phyloP scores from a whole-genome alignment of 331 rosid species.

The Stylosanthes scabra region DNA sequence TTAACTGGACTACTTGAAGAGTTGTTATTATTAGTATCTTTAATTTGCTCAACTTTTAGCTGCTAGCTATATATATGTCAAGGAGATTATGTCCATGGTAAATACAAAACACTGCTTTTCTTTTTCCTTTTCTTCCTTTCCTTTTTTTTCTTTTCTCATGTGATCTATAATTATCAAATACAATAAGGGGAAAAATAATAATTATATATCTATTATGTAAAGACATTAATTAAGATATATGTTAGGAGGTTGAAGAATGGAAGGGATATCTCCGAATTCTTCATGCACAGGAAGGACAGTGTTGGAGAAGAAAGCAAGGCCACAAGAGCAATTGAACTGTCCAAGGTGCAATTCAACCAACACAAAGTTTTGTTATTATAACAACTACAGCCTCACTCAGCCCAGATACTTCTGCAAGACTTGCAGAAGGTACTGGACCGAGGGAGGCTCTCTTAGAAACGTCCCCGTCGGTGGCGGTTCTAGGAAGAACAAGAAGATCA shows the following conservation, averaged over 20 bases:
- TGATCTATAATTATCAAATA: slow-evolving; percentile 25
- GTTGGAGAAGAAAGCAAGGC: slow-evolving; percentile 61
- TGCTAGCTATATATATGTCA: too few relatives aligned
- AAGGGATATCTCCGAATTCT: slow-evolving; percentile 50
- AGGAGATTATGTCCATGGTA: too few relatives aligned
- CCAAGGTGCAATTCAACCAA: slow-evolving; percentile 90
- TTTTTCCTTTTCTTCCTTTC: slow-evolving; percentile 33
- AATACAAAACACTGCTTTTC: slow-evolving; percentile 47
- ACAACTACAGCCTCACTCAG: slow-evolving; percentile 92
- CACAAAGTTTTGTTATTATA: slow-evolving; percentile 92
- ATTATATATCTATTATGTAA: slow-evolving; percentile 3
- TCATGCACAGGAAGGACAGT: slow-evolving; percentile 45
- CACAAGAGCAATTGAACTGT: slow-evolving; percentile 81
- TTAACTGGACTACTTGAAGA: slow-evolving; percentile 4
- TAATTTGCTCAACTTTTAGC: not conserved
- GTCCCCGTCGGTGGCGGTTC: slow-evolving; percentile 97
- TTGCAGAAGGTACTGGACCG: slow-evolving; percentile 96
- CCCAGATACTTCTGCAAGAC: slow-evolving; percentile 94
- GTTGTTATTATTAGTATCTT: slow-evolving; percentile 10
- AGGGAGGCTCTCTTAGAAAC: slow-evolving; percentile 87
- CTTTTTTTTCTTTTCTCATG: slow-evolving; percentile 37
- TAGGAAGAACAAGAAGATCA: slow-evolving; percentile 73
- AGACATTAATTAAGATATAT: too few relatives aligned
- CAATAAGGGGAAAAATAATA: slow-evolving; percentile 1
- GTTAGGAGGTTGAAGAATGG: slow-evolving; percentile 55